Percentiles rank a stretch among this genome's conserved stretches.
Conservation (phyloP, 345 rosid genomes). For the Sisymbrium altissimum region DNA sequence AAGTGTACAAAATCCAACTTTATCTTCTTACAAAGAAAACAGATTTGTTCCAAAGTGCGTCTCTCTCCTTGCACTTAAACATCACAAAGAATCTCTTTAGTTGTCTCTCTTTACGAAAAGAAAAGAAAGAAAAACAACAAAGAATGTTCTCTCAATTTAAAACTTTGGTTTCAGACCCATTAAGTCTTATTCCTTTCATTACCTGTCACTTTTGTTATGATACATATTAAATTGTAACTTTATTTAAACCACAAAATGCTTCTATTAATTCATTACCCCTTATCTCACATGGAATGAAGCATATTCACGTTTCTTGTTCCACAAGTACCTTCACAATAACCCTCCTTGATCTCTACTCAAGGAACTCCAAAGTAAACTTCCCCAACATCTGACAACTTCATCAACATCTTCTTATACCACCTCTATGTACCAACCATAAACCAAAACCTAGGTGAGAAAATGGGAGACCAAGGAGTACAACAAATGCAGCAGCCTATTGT, state of each 20-base stretch:
- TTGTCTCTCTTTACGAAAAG: constrained; percentile 37
- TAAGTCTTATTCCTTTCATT: constrained; percentile 23
- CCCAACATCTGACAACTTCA: background rate
- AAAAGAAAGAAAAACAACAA: constrained; percentile 32
- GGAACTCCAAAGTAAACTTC: constrained; percentile 20
- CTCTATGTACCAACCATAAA: constrained; percentile 11
- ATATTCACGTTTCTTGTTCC: constrained; percentile 36
- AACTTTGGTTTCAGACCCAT: constrained; percentile 24
- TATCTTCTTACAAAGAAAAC: constrained; percentile 37
- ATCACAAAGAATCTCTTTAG: constrained; percentile 34
- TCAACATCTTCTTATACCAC: constrained; percentile 8
- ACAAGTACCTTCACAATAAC: constrained; percentile 30
- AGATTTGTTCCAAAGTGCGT: constrained; percentile 25
- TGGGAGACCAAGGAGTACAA: constrained; percentile 38
- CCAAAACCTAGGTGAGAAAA: background rate
- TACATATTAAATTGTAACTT: background rate
- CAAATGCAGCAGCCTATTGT: constrained; percentile 46
- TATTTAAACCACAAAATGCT: background rate
- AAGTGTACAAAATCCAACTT: constrained; percentile 31
- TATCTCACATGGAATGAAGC: constrained; percentile 23
- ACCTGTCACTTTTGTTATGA: constrained; percentile 32
- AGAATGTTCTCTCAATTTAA: constrained; percentile 30
- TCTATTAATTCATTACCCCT: constrained; percentile 26
- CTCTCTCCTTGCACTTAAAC: constrained; percentile 21
- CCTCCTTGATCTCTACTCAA: constrained; percentile 40